These are phyloP conservation scores for Pisolithus albus DNA, from an alignment of 768 basidiomycete genomes.

Conservation along the genomic window DNA sequence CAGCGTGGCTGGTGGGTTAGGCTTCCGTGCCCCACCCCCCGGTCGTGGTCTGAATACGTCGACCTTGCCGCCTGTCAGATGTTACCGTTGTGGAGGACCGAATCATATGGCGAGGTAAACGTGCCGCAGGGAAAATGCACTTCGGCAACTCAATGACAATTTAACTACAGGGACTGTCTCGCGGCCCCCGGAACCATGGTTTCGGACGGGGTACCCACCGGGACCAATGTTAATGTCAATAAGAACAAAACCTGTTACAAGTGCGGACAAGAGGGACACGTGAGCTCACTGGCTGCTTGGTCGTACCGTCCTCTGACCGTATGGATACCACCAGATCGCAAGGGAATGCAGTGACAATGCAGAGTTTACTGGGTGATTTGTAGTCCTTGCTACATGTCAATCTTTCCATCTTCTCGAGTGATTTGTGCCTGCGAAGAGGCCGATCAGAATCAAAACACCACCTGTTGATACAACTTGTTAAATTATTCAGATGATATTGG, in stretches of 20 bases:
- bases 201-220: slow-evolving; percentile 40
- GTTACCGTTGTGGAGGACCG: slow-evolving; percentile 83
- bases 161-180: slow-evolving; percentile 62
- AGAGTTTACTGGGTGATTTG: slow-evolving; percentile 42
- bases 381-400: neutral
- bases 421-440: neutral
- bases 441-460: neutral
- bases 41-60: slow-evolving; percentile 72
- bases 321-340: slow-evolving; percentile 41
- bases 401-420: neutral
- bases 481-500: slow-evolving; percentile 4
- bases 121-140: neutral
- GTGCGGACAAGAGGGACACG: slow-evolving; percentile 83
- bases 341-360: slow-evolving; percentile 55
- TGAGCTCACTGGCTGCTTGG: slow-evolving; percentile 32
- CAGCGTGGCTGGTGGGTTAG: slow-evolving; percentile 43
- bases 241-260: slow-evolving; percentile 83
- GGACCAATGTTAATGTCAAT: slow-evolving; percentile 35
- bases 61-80: slow-evolving; percentile 76
- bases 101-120: slow-evolving; percentile 78
- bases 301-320: slow-evolving; percentile 4
- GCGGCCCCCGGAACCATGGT: slow-evolving; percentile 56
- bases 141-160: slow-evolving; percentile 4
- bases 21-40: slow-evolving; percentile 64
- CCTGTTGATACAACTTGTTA: slow-evolving; percentile 7